Percentiles rank a stretch among this genome's conserved stretches.
Evolutionary conservation across 2,329 filamentous ascomycete genomes (phyloP).

Genomic region (Ophiostoma fasciatum): DNA sequence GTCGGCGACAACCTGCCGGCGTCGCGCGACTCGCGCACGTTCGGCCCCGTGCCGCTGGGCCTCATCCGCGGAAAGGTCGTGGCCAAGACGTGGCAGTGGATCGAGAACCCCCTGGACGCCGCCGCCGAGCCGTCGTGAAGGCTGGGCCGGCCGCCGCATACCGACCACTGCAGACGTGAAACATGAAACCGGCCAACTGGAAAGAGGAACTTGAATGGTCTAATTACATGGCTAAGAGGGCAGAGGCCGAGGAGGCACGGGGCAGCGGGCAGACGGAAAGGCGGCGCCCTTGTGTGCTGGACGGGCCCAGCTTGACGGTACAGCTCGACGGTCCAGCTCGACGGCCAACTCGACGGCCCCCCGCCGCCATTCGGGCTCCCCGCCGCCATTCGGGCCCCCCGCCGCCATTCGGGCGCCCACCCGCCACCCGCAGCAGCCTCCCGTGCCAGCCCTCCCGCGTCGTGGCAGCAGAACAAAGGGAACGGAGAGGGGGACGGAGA

Average conservation of each 20-base stretch:
- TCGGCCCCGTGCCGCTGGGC: slow-evolving; percentile 73
- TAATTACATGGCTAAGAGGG: slow-evolving; percentile 16
- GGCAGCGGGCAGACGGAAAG: no score
- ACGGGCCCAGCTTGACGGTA: no score
- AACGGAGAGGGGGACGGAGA: not conserved
- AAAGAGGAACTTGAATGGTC: slow-evolving; percentile 7
- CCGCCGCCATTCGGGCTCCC: no score
- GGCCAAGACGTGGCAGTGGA: slow-evolving; percentile 37
- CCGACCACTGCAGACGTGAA: no score
- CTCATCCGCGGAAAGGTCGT: slow-evolving; percentile 74
- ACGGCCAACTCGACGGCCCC: no score
- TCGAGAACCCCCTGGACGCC: slow-evolving; percentile 23
- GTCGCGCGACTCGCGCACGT: slow-evolving; percentile 75
- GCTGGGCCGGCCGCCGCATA: no score
- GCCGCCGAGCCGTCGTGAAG: no score
- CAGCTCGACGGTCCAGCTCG: no score
- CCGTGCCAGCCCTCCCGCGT: no score
- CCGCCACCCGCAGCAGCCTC: no score
- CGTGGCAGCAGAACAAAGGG: slow-evolving; percentile 1
- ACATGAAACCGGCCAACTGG: not conserved
- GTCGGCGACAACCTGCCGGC: slow-evolving; percentile 74
- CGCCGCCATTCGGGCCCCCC: no score
- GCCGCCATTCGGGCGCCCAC: no score
- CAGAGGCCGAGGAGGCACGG: not conserved
- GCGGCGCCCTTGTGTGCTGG: not conserved